Base-by-base conservation (phyloP, 768 basidiomycete species). In the Galerina sulciceps region DNA sequence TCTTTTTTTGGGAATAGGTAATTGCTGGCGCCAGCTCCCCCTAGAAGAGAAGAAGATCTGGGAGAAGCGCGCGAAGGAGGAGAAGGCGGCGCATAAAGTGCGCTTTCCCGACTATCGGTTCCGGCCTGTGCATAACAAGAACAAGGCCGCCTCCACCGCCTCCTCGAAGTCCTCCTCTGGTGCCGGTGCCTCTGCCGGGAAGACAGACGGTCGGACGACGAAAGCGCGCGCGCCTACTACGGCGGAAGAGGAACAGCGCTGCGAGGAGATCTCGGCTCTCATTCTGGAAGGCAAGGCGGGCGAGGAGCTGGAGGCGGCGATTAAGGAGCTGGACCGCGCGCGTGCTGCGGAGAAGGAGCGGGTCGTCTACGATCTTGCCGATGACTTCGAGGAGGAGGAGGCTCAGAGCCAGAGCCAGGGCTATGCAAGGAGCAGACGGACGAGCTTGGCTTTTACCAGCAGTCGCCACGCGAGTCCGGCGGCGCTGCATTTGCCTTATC, bases 1-100 rank as follows among this genome's bases (percentile, higher is more conserved):
- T n/a, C n/a, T n/a, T n/a, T 51, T 34, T 35, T n/a, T 18, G 6
- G 11, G 15, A 15, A 75, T 76, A 77, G 91, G 91, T 45, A 85
- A 87, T 66, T 90, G 88, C 68, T 93, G 91, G 91, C 82, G 86
- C 22, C 71, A 85, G 0, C 82, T 93, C 3, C 87, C 89, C 0
- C 79, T 85, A 14, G 83, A 87, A 14, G 88, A 93, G 71, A 89
- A 88, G 67, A 80, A 80, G 3, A 76, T 84, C n/a, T 93, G 91
- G 91, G 89, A 91, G 66, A 73, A 81, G 36, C 82, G 82, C 55
- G 91, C 91, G 0, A 88, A 89, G 67, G 81, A 84, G 43, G 90
- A 86, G 20, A 91, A 90, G 73, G 87, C 85, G 0, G 86, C 85
- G 26, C 90, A 93, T 73, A 85, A 88, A 54, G 76, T 76, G 38